Base-by-base conservation (phyloP, 352 stramenopile genomes). In the Phytophthora chlamydospora region DNA sequence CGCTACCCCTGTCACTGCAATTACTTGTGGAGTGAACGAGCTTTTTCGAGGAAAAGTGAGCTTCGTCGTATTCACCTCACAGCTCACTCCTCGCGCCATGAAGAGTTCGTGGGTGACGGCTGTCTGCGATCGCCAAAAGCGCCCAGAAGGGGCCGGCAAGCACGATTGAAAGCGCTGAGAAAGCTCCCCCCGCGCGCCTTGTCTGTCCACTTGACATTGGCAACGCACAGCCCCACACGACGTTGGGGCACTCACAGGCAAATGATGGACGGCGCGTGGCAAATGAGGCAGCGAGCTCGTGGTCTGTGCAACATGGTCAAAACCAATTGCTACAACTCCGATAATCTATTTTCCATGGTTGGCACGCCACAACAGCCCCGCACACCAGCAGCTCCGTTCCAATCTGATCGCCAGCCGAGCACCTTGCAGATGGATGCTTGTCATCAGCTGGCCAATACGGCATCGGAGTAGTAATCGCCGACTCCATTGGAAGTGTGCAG, bases 61-160 rank as follows among this genome's bases (percentile, higher is more conserved):
- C 21, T 24, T 24, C 3, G 21, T 24, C 3, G n/a, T n/a, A n/a
- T n/a, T n/a, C n/a, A n/a, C n/a, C 21, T 24, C 21, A 24, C 21
- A 24, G 21, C 21, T 24, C 21, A 24, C 21, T 3, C 21, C 21
- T 24, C 21, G 21, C 21, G 21, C 21, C 21, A 24, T 24, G 21
- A 24, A 24, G 39, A 29, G 16, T 45, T 45, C 16, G 12, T 31
- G 48, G 35, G 45, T 56, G 21, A 24, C 48, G 14, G 35, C 44
- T 40, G 13, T 13, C 13, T 45, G 34, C 38, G 46, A 64, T 58
- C 45, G 46, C 27, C 47, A 65, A 52, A 59, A 58, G 34, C n/a
- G 32, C n/a, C 7, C 17, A 11, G 21, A 61, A 34, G 14, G 27
- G 41, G 24, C 17, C 33, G 9, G 12, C 42, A 46, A 41, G 19